A percentile compares a stretch with the other conserved stretches of the same genome.
Conservation (phyloP, 345 rosid species). For the Bruguiera gymnorhiza region DNA sequence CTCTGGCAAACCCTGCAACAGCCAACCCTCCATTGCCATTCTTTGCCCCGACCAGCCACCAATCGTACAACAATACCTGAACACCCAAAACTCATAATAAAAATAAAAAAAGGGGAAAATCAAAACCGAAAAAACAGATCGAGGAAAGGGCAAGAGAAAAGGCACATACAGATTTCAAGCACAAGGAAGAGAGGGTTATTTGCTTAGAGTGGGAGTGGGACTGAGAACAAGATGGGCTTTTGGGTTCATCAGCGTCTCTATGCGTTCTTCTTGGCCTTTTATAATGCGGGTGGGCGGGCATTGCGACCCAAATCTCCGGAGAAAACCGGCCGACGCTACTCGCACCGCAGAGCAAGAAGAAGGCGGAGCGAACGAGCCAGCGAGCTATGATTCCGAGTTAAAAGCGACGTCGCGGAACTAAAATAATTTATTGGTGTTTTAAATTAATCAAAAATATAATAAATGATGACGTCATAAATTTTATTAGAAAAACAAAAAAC, state of each 20-base stretch:
- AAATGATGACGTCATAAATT: too few relatives aligned
- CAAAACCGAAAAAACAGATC: too few relatives aligned
- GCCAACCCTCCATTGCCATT: conserved; percentile 27
- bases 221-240: neutral
- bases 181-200: conserved; percentile 5
- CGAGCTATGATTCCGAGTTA: too few relatives aligned
- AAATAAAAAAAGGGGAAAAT: neutral
- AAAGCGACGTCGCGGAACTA: too few relatives aligned
- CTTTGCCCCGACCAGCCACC: conserved; percentile 38
- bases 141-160: neutral
- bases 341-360: too few relatives aligned
- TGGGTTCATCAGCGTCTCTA: neutral
- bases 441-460: too few relatives aligned
- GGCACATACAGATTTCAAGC: conserved; percentile 1
- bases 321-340: too few relatives aligned
- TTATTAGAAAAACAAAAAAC: too few relatives aligned
- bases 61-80: conserved; percentile 34
- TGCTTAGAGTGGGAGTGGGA: neutral
- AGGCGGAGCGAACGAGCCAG: too few relatives aligned
- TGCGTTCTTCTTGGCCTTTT: neutral
- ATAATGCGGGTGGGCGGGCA: neutral
- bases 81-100: neutral
- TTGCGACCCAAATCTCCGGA: too few relatives aligned
- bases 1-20: conserved; percentile 39
- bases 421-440: too few relatives aligned